Evolutionary conservation across 371 early-diverging fungal species (phyloP).

Genomic region (Coemansia sp.): DNA sequence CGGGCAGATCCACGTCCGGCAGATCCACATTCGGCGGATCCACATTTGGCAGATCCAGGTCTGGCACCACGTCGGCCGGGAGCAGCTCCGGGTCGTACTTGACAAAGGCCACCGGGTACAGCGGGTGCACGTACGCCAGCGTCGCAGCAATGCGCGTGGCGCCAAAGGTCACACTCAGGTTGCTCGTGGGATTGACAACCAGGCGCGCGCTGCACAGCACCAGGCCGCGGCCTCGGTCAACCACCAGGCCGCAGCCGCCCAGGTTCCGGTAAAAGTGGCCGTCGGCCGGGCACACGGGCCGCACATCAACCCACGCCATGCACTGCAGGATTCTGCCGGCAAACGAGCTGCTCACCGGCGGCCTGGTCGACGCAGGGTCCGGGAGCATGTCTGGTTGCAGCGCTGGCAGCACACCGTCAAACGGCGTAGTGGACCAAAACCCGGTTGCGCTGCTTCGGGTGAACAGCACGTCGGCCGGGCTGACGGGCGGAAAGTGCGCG

Average conservation of each 20-base stretch:
- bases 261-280: neutral
- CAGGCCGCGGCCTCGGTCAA: conserved; percentile 21
- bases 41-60: neutral
- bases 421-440: conserved; percentile 28
- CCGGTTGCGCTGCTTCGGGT: conserved; percentile 32
- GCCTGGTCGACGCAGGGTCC: neutral
- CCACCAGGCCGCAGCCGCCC: conserved; percentile 21
- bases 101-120: conserved; percentile 26
- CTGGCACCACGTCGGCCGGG: neutral
- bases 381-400: neutral
- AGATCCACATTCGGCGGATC: too few relatives aligned
- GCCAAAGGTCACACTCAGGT: conserved; percentile 14
- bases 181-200: conserved; percentile 19
- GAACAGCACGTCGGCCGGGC: conserved; percentile 4
- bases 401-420: neutral
- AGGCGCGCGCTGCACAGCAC: conserved; percentile 21
- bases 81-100: conserved; percentile 22
- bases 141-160: neutral
- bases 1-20: too few relatives aligned
- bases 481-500: conserved; percentile 2
- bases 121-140: conserved; percentile 21
- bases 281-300: conserved; percentile 17
- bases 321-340: conserved; percentile 2
- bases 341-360: too few relatives aligned
- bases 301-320: conserved; percentile 8